Percentiles rank a stretch among this genome's conserved stretches.
Conservation (phyloP, 1,284 basidiomycete species). For the Malassezia globosa region DNA sequence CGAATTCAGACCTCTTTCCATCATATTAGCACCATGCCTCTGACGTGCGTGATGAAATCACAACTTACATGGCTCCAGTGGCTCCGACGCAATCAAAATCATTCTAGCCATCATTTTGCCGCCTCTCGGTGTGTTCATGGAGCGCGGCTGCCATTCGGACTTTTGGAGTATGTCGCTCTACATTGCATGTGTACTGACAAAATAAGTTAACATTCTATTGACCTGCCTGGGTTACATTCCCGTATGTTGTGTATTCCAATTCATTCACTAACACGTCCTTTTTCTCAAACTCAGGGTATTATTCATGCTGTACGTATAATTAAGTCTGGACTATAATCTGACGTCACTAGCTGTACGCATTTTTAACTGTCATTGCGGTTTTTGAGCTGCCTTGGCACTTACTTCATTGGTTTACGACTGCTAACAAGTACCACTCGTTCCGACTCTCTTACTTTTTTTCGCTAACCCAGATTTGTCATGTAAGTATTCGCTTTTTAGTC, state of each 20-base stretch:
- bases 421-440: too few species aligned
- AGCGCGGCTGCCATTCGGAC: slow-evolving; percentile 22
- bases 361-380: too few species aligned
- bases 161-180: slow-evolving; percentile 15
- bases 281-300: slow-evolving; percentile 9
- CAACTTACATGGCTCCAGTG: slow-evolving; percentile 1
- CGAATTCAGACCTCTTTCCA: too few species aligned
- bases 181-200: neutral
- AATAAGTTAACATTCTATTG: slow-evolving; percentile 13
- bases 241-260: neutral
- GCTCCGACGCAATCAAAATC: slow-evolving; percentile 20
- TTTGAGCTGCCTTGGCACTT: too few species aligned
- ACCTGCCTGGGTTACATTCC: slow-evolving; percentile 16
- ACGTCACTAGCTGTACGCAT: too few species aligned
- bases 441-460: neutral
- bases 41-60: slow-evolving; percentile 7
- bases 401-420: too few species aligned
- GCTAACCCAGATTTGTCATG: slow-evolving; percentile 19
- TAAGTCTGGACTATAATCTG: too few species aligned
- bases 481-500: slow-evolving; percentile 6
- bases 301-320: slow-evolving; percentile 19
- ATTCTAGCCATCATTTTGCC: slow-evolving; percentile 26
- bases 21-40: slow-evolving; percentile 14
- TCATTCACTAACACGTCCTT: neutral
- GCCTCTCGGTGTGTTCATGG: slow-evolving; percentile 29